Evolutionary conservation across 1,284 basidiomycete genomes (phyloP).

Genomic region (Trametes sp.): DNA sequence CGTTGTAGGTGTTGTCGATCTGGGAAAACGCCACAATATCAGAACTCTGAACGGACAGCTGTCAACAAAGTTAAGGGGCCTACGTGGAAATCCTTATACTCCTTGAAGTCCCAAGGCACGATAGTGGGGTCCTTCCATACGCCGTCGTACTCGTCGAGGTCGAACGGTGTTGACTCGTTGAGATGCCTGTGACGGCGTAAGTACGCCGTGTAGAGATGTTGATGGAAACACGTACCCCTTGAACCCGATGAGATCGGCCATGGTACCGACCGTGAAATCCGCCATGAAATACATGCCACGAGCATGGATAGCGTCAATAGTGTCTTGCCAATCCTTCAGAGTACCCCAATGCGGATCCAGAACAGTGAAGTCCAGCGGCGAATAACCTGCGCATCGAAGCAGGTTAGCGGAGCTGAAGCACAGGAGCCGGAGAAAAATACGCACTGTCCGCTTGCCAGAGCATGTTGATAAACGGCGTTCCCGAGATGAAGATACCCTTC

Average conservation of each 20-base stretch:
- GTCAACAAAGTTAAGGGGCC: constrained; percentile 28
- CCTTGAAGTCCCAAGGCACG: constrained; percentile 83
- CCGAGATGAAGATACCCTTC: constrained; percentile 85
- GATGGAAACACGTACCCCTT: constrained; percentile 59
- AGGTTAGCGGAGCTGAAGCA: not conserved
- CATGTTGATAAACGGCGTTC: constrained; percentile 93
- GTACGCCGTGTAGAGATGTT: constrained; percentile 1
- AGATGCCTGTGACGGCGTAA: constrained; percentile 58
- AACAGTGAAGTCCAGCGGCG: constrained; percentile 88
- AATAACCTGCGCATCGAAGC: constrained; percentile 71
- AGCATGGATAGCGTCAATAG: constrained; percentile 80
- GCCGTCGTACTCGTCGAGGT: constrained; percentile 73
- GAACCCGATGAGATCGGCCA: constrained; percentile 88
- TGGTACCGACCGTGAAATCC: constrained; percentile 93
- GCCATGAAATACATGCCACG: constrained; percentile 90
- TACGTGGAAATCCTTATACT: constrained; percentile 85
- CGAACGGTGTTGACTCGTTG: constrained; percentile 84
- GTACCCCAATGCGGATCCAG: constrained; percentile 92
- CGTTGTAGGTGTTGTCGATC: constrained; percentile 73
- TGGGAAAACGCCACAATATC: constrained; percentile 38
- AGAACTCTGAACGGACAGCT: constrained; percentile 8
- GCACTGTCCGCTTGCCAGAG: constrained; percentile 93
- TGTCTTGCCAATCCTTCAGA: constrained; percentile 75
- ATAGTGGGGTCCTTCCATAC: constrained; percentile 82
- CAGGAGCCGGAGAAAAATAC: constrained; percentile 42